phyloP scores from a whole-genome alignment of 768 basidiomycete genomes.

The Lyophyllum atratum region DNA sequence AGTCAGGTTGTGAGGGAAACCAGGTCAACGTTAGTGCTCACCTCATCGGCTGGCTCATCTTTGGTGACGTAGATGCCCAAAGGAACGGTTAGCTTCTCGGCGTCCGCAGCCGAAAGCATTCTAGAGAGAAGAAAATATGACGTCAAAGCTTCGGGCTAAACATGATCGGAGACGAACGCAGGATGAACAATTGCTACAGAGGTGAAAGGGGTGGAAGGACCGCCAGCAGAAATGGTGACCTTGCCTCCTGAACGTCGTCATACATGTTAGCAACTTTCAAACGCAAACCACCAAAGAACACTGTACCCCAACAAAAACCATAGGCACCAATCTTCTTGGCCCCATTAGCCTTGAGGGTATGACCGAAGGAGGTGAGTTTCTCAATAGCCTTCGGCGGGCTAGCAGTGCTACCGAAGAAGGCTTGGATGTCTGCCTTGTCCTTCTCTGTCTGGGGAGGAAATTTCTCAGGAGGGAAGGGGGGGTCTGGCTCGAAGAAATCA shows the following conservation, averaged over 20 bases:
- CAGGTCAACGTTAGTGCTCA: conserved; percentile 23
- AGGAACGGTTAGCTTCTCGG: conserved; percentile 50
- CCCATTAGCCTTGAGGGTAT: conserved; percentile 42
- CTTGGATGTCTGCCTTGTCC: conserved; percentile 52
- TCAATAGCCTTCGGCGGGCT: conserved; percentile 37
- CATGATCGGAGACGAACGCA: conserved; percentile 34
- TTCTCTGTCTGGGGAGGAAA: conserved; percentile 58
- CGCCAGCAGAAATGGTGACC: conserved; percentile 43
- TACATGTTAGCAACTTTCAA: background rate
- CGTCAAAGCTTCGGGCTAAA: background rate
- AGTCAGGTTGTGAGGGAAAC: background rate
- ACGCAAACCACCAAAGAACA: background rate
- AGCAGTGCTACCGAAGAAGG: conserved; percentile 60
- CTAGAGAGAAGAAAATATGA: conserved; percentile 26
- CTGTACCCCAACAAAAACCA: conserved; percentile 60
- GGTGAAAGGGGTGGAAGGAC: conserved; percentile 43
- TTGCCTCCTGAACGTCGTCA: conserved; percentile 43
- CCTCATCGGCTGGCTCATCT: conserved; percentile 60
- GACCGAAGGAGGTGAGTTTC: conserved; percentile 44
- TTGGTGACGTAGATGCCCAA: conserved; percentile 57
- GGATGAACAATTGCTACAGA: conserved; percentile 20
- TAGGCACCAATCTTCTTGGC: conserved; percentile 48
- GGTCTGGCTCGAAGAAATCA: conserved; percentile 60
- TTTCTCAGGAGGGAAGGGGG: conserved; percentile 47
- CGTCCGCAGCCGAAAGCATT: conserved; percentile 55